These are phyloP conservation scores for Euphorbia pulcherrima DNA, from an alignment of 345 rosid genomes.

Conservation along the genomic window DNA sequence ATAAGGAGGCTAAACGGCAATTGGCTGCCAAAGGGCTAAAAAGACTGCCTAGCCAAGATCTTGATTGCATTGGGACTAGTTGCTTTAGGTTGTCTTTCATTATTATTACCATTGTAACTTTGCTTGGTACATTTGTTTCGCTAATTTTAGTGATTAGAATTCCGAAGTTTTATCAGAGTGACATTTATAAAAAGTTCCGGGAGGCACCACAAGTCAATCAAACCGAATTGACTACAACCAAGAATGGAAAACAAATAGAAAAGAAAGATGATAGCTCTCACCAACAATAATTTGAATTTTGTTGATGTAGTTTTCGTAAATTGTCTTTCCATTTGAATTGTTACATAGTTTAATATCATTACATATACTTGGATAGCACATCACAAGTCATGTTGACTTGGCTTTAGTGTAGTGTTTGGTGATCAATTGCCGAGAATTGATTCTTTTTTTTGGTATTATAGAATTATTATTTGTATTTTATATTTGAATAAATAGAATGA, in stretches of 20 bases:
- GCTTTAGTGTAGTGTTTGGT: too few relatives aligned
- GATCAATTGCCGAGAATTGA: not conserved
- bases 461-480: too few relatives aligned
- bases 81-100: slow-evolving; percentile 57
- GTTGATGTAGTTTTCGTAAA: too few relatives aligned
- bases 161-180: slow-evolving; percentile 52
- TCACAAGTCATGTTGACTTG: too few relatives aligned
- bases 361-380: too few relatives aligned
- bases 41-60: slow-evolving; percentile 30
- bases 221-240: slow-evolving; percentile 33
- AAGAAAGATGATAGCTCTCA: not conserved
- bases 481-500: too few relatives aligned
- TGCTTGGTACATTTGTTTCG: slow-evolving; percentile 48
- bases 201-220: slow-evolving; percentile 39
- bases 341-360: too few relatives aligned
- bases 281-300: not conserved
- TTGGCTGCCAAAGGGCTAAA: slow-evolving; percentile 24
- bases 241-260: not conserved
- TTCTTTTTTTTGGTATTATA: not conserved
- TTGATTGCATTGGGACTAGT: slow-evolving; percentile 44
- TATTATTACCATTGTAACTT: slow-evolving; percentile 43
- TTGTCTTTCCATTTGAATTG: too few relatives aligned
- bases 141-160: slow-evolving; percentile 56
- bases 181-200: slow-evolving; percentile 56
- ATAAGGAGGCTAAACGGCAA: slow-evolving; percentile 50